Conservation (phyloP, 1,284 basidiomycete genomes). For the Xerocomus minutiporus region DNA sequence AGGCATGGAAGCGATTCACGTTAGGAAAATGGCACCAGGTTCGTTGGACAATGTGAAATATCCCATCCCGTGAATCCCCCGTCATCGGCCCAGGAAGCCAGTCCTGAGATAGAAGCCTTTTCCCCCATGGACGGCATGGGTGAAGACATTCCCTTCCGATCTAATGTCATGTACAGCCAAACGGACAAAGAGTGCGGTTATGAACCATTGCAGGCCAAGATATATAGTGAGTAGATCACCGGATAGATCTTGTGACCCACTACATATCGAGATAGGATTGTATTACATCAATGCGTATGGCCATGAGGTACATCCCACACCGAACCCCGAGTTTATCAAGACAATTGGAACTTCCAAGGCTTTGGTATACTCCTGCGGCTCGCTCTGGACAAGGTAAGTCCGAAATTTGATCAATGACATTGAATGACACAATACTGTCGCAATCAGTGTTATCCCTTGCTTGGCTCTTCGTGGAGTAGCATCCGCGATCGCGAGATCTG, state of each 20-base stretch:
- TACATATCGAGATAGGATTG: constrained; percentile 48
- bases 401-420: constrained; percentile 6
- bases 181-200: constrained; percentile 47
- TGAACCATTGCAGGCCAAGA: constrained; percentile 59
- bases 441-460: constrained; percentile 79
- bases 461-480: constrained; percentile 83
- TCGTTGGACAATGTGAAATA: constrained; percentile 96
- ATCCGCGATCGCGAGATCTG: constrained; percentile 72
- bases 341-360: constrained; percentile 63
- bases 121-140: constrained; percentile 52
- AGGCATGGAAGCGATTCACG: constrained; percentile 4
- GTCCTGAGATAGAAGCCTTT: constrained; percentile 30
- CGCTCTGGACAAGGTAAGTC: constrained; percentile 81
- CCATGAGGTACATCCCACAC: constrained; percentile 83
- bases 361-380: constrained; percentile 89
- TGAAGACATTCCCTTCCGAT: constrained; percentile 40
- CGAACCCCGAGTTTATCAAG: constrained; percentile 77
- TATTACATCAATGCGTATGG: constrained; percentile 95
- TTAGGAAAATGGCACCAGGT: constrained; percentile 71
- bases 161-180: constrained; percentile 70
- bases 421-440: constrained; percentile 8
- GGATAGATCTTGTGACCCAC: constrained; percentile 10
- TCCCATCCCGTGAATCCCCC: constrained; percentile 73
- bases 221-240: constrained; percentile 51
- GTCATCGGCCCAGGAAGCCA: constrained; percentile 30